phyloP scores from a whole-genome alignment of 768 basidiomycete genomes.

The Podaxis sp. region DNA sequence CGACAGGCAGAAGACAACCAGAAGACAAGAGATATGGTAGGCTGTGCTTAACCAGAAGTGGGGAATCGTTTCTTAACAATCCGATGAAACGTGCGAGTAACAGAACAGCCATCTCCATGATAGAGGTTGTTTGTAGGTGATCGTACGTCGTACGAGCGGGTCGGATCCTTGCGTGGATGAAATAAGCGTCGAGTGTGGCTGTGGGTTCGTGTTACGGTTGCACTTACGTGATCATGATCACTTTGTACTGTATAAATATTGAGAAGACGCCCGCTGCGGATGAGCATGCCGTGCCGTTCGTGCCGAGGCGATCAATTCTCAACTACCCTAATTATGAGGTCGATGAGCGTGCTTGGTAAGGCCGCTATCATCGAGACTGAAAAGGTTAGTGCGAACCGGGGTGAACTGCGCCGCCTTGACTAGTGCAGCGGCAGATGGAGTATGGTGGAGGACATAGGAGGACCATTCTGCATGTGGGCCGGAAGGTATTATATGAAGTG shows the following conservation, averaged over 20 bases:
- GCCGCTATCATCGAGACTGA: background rate
- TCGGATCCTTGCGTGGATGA: no score
- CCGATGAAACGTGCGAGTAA: background rate
- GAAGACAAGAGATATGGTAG: background rate
- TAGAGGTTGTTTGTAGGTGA: no score
- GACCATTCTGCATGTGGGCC: background rate
- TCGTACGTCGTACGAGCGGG: no score
- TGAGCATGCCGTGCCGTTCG: background rate
- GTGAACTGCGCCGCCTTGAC: background rate
- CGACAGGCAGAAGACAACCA: background rate
- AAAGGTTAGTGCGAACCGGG: background rate
- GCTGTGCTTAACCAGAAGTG: background rate
- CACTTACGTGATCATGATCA: no score
- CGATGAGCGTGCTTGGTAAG: background rate
- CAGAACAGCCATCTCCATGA: no score
- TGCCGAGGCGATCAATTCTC: background rate
- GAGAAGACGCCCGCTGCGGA: no score
- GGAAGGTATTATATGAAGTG: background rate
- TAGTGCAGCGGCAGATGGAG: background rate
- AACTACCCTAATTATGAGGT: no score
- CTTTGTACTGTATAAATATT: no score
- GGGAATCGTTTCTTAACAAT: background rate
- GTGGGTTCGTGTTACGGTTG: no score
- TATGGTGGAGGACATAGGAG: background rate
- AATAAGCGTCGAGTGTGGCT: no score